Evolutionary conservation across 2,329 filamentous ascomycete genomes (phyloP), one percentile per base, ranked within the genome.

Genomic region (Trichophyton verrucosum): DNA sequence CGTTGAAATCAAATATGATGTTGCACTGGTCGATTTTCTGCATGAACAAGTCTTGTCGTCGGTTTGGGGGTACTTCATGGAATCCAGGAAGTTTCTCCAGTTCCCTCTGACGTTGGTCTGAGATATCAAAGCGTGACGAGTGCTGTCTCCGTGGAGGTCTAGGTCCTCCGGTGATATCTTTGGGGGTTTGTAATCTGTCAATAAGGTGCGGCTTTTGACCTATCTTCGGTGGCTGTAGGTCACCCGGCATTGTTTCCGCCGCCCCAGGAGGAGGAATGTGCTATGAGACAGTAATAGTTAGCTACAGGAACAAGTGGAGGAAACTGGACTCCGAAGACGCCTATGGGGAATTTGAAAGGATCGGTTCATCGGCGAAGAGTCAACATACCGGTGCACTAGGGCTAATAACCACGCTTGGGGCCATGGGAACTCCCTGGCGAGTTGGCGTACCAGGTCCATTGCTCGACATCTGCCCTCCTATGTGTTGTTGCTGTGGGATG

Each of bases 21-120:
- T 99, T 99, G 80, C 94, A 99, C 74, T 99, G 94, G 70, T 97
- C 94, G 68, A 99, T 94, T 81, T 99, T 99, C 73, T 97, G 91
- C 91, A 99, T 96, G 77, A 99, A 99, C 17, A 99, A 83, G 68
- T 97, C 92, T 76, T 96, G 91, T 64, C 94, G 85, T 65, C 92
- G 86, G 72, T 95, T 95, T 15, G 94, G 94, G 9, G 92, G 88
- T 27, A 97, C 94, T 75, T 99, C 94, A 70, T 99, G 94, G 75
- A 99, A 99, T 40, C 94, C 94, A 1, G 94, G 92, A 24, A 99
- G 81, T 77, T 99, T 99, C 75, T 99, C 94, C 58, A 99, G 81
- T 74, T 99, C 94, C 70, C 94, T 85, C 73, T 85, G 82, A 64
- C 82, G 80, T 71, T 97, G 91, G 64, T 95, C 90, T 2, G 94